These are phyloP conservation scores for Nephelium lappaceum DNA, from an alignment of 345 rosid species.

Conservation along the genomic window DNA sequence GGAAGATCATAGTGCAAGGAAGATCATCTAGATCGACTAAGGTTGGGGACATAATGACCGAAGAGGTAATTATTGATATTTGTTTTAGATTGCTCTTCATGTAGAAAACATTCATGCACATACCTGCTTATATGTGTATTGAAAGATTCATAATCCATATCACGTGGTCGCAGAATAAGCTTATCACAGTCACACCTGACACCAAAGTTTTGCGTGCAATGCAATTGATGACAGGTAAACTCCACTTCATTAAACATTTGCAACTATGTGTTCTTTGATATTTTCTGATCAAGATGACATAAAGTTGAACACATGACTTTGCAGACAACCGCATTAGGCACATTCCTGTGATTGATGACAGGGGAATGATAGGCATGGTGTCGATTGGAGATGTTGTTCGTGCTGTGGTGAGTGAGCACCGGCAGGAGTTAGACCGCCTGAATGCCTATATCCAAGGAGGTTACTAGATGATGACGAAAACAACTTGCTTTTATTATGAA, in stretches of 20 bases:
- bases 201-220: constrained; percentile 96
- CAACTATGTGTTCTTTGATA: neutral
- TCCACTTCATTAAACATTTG: neutral
- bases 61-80: constrained; percentile 60
- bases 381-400: constrained; percentile 99
- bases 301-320: constrained; percentile 17
- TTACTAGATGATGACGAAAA: constrained; percentile 59
- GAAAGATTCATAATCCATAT: neutral
- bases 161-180: constrained; percentile 69
- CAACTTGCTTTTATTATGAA: constrained; percentile 11
- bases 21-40: constrained; percentile 97
- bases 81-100: neutral
- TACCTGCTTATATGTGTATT: too few relatives aligned
- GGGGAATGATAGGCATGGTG: constrained; percentile 94
- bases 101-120: too few relatives aligned
- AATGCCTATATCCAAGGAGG: constrained; percentile 95
- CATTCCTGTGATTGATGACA: constrained; percentile 82
- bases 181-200: constrained; percentile 85
- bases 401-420: constrained; percentile 92
- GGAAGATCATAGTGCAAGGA: constrained; percentile 98
- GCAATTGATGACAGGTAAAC: constrained; percentile 95
- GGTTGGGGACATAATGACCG: constrained; percentile 99
- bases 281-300: neutral
- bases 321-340: constrained; percentile 95
- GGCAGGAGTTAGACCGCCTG: constrained; percentile 89